Evolutionary conservation across 495 filamentous ascomycete genomes (phyloP), one percentile per base, ranked within the genome.

Genomic region (Penicillium ucsense): DNA sequence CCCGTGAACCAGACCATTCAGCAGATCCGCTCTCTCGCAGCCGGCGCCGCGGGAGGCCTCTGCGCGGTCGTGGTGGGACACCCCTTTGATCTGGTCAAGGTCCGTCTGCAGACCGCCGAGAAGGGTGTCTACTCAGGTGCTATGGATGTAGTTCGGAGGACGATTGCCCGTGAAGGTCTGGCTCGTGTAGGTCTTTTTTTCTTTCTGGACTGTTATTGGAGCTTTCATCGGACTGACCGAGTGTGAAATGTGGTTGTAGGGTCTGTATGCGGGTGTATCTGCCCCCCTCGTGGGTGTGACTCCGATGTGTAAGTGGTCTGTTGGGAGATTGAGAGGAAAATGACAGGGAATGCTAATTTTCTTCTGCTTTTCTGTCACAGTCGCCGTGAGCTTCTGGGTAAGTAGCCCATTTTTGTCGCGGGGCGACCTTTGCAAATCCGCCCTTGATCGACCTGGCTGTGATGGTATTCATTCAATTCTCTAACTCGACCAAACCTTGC

Each of bases 71-170:
- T 98, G 20, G 82, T 91, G 52, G 92, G 92, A 37, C 94, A 97
- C 68, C 92, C 92, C 6, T 98, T 98, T 61, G 92, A 98, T 60
- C 73, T 98, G 50, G 91, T 97, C 59, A 98, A 98, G 69, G 92
- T 98, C 48, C 86, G 94, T 35, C 64, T 98, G 64, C 92, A 98
- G 74, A 98, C 92, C 1, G 88, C 92, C 11, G 89, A 95, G 68
- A 86, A 82, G 71, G 94, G 92, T 8, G 85, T 95, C 39, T 97
- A 98, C 66, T 82, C 73, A 8, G 81, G 85, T 32, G 92, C 94
- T 6, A 78, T 97, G 52, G 94, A 98, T 72, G 90, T 95, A 5
- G 90, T 95, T 52, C 70, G 77, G 63, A 94, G 82, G 73, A 89
- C 85, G 11, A 64, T 97, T 47, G 89, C 90, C 27, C 79, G 86